Evolutionary conservation across 805 yeast species (phyloP), one percentile per base, ranked within the genome.

Genomic region (Ogataea nitratoaversa): DNA sequence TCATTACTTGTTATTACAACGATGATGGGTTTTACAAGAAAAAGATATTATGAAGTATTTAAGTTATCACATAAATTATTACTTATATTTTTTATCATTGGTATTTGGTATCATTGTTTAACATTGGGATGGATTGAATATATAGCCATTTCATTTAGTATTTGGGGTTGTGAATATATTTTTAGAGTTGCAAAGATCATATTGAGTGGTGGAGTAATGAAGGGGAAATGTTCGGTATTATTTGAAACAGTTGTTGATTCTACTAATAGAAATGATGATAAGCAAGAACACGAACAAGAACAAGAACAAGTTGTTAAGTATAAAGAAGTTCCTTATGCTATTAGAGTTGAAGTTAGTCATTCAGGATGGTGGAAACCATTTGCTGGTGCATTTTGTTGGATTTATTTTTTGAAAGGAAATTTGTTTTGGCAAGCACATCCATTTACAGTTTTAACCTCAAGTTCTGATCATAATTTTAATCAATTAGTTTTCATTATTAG

Each of bases 121-220:
- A 65, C 69, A n/a, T 41, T 68, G 38, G 74, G 73, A 1, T 76
- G 76, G 71, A 68, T 70, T 49, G 72, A 68, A 41, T 76, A 71
- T 63, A 50, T 72, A 17, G 78, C 74, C 41, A 72, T 78, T 4
- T 54, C 80, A 8, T 70, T 77, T 43, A 81, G 77, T 0, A 67
- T 87, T 8, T 88, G 95, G 95, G 71, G 66, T 2, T 68, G 78
- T 48, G 95, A 88, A 54, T 66, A 90, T 40, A 44, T 77, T 0
- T 52, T 74, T 12, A 71, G 95, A 47, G 43, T 80, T 9, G 62
- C 70, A 1, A 71, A 87, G 40, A 59, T 86, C 2, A 38, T 72
- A 12, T 53, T 64, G 24, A 81, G 82, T 46, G 95, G 95, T 6
- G 76, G 74, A 20, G 56, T 72, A 19, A 74, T 78, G 19, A 56